Evolutionary conservation across 1,284 basidiomycete species (phyloP).

Genomic region (Naganishia sp.): DNA sequence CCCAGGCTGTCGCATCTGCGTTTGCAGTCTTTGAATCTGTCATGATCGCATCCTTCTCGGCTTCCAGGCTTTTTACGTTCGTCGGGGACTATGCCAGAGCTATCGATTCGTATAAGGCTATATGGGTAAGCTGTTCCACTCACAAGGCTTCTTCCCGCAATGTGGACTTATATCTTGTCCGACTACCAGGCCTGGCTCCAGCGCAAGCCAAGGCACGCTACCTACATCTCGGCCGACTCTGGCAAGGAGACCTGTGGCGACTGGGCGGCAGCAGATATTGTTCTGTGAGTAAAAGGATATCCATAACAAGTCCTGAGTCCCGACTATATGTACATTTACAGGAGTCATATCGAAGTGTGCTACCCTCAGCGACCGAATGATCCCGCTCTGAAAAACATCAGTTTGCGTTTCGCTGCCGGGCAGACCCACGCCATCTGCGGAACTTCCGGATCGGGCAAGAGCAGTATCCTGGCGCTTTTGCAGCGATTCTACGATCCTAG

Average conservation of each 20-base stretch:
- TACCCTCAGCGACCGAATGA: slow-evolving; percentile 44
- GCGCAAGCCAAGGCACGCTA: not conserved
- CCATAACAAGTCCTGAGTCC: not conserved
- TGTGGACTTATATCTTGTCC: not conserved
- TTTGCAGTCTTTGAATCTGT: not conserved
- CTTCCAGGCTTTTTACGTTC: slow-evolving; percentile 39
- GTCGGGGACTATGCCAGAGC: slow-evolving; percentile 43
- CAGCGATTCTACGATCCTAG: slow-evolving; percentile 55
- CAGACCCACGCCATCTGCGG: slow-evolving; percentile 44
- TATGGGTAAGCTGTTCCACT: slow-evolving; percentile 34
- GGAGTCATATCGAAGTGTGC: slow-evolving; percentile 39
- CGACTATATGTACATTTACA: not conserved
- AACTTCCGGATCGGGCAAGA: slow-evolving; percentile 36
- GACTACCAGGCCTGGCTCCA: not conserved
- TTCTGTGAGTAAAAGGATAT: not conserved
- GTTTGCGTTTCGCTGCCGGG: slow-evolving; percentile 40
- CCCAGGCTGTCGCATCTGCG: not conserved
- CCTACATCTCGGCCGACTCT: too few relatives aligned
- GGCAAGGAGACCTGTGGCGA: too few relatives aligned
- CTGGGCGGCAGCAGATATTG: not conserved
- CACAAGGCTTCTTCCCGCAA: not conserved
- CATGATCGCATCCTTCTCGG: not conserved
- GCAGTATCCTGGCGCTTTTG: slow-evolving; percentile 48
- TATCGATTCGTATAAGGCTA: slow-evolving; percentile 35
- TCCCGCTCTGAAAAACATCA: slow-evolving; percentile 38